phyloP scores from a whole-genome alignment of 2,329 filamentous ascomycete species.

The Cylindrodendrum hubeiense region DNA sequence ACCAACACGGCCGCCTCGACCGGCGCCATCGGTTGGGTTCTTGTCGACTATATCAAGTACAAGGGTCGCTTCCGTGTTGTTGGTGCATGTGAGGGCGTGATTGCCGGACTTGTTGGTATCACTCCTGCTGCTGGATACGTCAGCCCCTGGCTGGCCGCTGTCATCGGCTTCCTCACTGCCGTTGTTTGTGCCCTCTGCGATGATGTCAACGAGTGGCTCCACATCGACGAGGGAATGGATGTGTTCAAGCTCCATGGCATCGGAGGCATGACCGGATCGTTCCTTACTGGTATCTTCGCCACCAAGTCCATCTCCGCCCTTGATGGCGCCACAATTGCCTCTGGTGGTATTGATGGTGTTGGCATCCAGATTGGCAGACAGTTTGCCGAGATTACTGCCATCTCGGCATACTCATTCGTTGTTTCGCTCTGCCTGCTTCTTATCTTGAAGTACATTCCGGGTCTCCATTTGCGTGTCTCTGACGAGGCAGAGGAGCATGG shows the following conservation, averaged over 20 bases:
- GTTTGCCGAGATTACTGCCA: conserved; percentile 30
- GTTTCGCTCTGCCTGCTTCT: conserved; percentile 20
- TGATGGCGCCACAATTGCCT: conserved; percentile 57
- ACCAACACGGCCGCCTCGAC: conserved; percentile 68
- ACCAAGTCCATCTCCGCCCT: conserved; percentile 61
- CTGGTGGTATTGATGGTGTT: conserved; percentile 27
- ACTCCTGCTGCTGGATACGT: conserved; percentile 69
- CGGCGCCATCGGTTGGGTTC: conserved; percentile 64
- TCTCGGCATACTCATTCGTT: conserved; percentile 27
- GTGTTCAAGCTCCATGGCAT: conserved; percentile 71
- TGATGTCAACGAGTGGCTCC: conserved; percentile 62
- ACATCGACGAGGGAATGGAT: conserved; percentile 70
- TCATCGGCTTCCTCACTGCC: conserved; percentile 65
- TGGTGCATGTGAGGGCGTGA: conserved; percentile 57
- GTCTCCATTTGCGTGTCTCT: conserved; percentile 25
- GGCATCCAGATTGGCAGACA: conserved; percentile 27
- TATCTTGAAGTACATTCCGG: conserved; percentile 31
- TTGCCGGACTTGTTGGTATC: conserved; percentile 68
- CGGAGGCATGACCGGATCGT: conserved; percentile 67
- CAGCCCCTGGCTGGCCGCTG: conserved; percentile 62
- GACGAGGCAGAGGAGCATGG: conserved; percentile 30
- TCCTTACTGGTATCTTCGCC: conserved; percentile 70
- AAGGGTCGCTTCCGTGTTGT: conserved; percentile 51
- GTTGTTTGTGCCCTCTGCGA: conserved; percentile 59
- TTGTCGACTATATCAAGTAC: conserved; percentile 62